Evolutionary conservation across 2,329 filamentous ascomycete species (phyloP), one percentile per base, ranked within the genome.

Genomic region (Fusarium tuaranense): DNA sequence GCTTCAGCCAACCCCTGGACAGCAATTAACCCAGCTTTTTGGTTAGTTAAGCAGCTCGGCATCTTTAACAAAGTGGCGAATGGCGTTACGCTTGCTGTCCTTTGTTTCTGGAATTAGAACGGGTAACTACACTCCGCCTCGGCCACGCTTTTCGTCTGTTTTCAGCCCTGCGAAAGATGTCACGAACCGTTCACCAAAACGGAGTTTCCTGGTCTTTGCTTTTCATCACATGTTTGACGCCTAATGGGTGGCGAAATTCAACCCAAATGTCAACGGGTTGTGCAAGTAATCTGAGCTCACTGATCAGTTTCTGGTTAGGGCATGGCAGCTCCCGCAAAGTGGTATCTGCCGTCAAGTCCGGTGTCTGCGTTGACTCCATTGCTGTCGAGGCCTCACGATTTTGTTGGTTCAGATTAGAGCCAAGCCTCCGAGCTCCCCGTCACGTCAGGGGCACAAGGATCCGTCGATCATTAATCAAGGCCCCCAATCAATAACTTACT

Each of bases 141-240:
- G 41, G 30, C 20, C 48, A 57, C 55, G n/a, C 41, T 59, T 63
- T 20, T 59, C 16, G 10, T 55, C 65, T 59, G 41, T 67, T 65
- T 57, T 73, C 70, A 73, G 72, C 55, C 73, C 67, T 75, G 70
- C 46, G 27, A 36, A 22, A 18, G 39, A 58, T 30, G 27, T 39
- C 32, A 63, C 27, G 70, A 65, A 73, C 61, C 22, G 51, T 67
- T 61, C 53, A 60, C 46, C 18, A 51, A 20, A 51, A 62, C 25
- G 51, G 51, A 59, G 61, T 41, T 30, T 30, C 30, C 65, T 58
- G 57, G 48, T 30, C 41, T 62, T 25, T 39, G 36, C 48, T 57
- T 69, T 44, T 48, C 61, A 41, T 68, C 72, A 73, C 70, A 75
- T 73, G 72, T 63, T 63, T 38, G n/a, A 55, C 41, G n/a, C 27